phyloP scores from a whole-genome alignment of 75 land plant genomes.

The Cunninghamia lanceolata region DNA sequence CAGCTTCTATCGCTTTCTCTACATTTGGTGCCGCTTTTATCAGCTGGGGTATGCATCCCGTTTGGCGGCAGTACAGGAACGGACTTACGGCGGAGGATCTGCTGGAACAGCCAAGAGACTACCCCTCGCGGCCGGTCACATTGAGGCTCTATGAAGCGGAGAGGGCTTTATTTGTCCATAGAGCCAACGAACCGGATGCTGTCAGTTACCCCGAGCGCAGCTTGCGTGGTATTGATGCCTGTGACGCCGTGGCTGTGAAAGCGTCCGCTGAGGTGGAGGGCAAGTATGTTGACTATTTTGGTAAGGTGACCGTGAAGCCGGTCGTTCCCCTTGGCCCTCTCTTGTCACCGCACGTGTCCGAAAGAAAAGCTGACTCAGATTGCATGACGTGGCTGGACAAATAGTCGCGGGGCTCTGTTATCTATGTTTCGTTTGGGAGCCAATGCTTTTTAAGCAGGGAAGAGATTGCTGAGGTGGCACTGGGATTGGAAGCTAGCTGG shows the following conservation, averaged over 20 bases:
- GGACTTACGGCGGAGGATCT: no score
- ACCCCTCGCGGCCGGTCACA: neutral
- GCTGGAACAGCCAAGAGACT: neutral
- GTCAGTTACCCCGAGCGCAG: neutral
- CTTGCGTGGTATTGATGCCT: neutral
- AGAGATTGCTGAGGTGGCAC: neutral
- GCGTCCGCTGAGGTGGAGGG: conserved; percentile 3
- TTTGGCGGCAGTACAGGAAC: no score
- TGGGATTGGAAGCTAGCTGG: neutral
- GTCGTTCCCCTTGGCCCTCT: neutral
- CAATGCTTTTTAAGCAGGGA: neutral
- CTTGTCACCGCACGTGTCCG: no score
- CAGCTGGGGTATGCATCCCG: no score
- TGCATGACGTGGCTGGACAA: neutral
- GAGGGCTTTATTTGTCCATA: neutral
- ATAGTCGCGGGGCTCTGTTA: neutral
- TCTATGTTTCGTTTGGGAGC: neutral
- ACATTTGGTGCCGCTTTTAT: no score
- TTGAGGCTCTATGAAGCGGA: neutral
- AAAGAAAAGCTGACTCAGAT: no score
- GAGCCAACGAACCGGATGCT: neutral
- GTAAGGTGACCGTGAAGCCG: neutral
- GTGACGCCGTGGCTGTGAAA: neutral
- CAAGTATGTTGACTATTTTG: neutral
- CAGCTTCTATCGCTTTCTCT: no score